Percentiles rank a stretch among this genome's conserved stretches.
phyloP scores from a whole-genome alignment of 2,329 filamentous ascomycete species.

The Neonectria hederae region DNA sequence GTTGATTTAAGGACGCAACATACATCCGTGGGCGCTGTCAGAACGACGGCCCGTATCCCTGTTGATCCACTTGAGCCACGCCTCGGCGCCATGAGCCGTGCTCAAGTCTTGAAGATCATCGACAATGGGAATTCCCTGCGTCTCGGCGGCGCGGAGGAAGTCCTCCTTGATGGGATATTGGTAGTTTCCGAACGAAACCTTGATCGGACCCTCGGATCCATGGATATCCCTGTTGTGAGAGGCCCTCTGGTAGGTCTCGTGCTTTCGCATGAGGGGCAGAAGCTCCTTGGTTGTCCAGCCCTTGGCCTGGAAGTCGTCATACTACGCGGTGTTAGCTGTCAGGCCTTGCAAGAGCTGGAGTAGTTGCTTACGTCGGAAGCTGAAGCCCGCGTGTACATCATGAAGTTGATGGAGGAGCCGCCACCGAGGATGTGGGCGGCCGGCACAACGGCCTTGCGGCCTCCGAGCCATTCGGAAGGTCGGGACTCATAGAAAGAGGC shows the following conservation, averaged over 20 bases:
- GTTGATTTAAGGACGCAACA: neutral
- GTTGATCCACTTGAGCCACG: slow-evolving; percentile 90
- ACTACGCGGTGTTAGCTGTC: slow-evolving; percentile 57
- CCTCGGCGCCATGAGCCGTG: slow-evolving; percentile 77
- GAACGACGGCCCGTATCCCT: slow-evolving; percentile 52
- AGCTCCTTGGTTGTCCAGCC: slow-evolving; percentile 83
- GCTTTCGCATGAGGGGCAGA: slow-evolving; percentile 80
- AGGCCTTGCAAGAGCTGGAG: neutral
- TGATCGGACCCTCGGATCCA: slow-evolving; percentile 82
- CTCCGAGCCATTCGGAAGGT: slow-evolving; percentile 76
- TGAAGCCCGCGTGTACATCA: slow-evolving; percentile 59
- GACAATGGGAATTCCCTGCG: slow-evolving; percentile 76
- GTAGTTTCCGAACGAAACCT: slow-evolving; percentile 83
- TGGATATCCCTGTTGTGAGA: slow-evolving; percentile 73
- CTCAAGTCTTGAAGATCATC: slow-evolving; percentile 80
- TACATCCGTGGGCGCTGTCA: slow-evolving; percentile 23
- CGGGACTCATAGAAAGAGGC: slow-evolving; percentile 84
- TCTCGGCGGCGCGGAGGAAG: slow-evolving; percentile 77
- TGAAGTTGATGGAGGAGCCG: slow-evolving; percentile 80
- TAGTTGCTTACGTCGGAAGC: slow-evolving; percentile 37
- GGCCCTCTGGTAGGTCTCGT: slow-evolving; percentile 78
- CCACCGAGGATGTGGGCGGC: slow-evolving; percentile 77
- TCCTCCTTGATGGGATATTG: slow-evolving; percentile 86
- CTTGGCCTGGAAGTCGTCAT: slow-evolving; percentile 81
- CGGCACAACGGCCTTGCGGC: slow-evolving; percentile 77